A percentile compares a stretch with the other conserved stretches of the same genome.
Evolutionary conservation across 345 rosid genomes (phyloP).

Genomic region (Aurinia saxatilis): DNA sequence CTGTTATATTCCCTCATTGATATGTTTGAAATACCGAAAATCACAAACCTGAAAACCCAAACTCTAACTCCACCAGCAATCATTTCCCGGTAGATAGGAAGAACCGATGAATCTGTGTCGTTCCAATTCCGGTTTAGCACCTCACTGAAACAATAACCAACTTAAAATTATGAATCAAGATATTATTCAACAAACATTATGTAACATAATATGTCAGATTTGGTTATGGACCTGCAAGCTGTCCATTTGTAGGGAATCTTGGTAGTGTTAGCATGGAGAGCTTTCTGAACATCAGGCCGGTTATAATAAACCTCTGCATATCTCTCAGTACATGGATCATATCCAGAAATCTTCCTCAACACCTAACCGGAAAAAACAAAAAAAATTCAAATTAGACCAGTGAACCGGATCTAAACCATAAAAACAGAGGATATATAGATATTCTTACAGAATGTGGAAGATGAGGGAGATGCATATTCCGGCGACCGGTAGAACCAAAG

Average conservation of each 20-base stretch:
- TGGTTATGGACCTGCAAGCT: conserved; percentile 71
- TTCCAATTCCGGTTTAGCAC: conserved; percentile 87
- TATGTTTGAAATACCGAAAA: background rate
- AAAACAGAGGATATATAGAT: background rate
- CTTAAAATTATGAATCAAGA: too few relatives aligned
- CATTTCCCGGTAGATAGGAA: conserved; percentile 81
- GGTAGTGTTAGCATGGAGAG: conserved; percentile 77
- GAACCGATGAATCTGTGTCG: conserved; percentile 69
- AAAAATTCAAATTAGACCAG: background rate
- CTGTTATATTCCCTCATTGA: background rate
- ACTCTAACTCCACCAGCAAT: conserved; percentile 72
- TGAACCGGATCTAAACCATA: background rate
- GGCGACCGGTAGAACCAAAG: conserved; percentile 33
- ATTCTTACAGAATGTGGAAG: conserved; percentile 42
- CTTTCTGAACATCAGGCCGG: conserved; percentile 79
- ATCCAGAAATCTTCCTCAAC: conserved; percentile 58
- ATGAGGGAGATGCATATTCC: conserved; percentile 56
- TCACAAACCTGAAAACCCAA: conserved; percentile 85
- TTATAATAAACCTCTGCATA: conserved; percentile 94
- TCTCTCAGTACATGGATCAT: conserved; percentile 98
- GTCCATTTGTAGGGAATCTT: conserved; percentile 86
- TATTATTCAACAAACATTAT: background rate
- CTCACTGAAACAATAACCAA: conserved; percentile 41
- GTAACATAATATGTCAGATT: background rate
- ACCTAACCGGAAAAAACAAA: conserved; percentile 25